These are phyloP conservation scores for Penicillium desertorum DNA, from an alignment of 495 filamentous ascomycete species.

Conservation along the genomic window DNA sequence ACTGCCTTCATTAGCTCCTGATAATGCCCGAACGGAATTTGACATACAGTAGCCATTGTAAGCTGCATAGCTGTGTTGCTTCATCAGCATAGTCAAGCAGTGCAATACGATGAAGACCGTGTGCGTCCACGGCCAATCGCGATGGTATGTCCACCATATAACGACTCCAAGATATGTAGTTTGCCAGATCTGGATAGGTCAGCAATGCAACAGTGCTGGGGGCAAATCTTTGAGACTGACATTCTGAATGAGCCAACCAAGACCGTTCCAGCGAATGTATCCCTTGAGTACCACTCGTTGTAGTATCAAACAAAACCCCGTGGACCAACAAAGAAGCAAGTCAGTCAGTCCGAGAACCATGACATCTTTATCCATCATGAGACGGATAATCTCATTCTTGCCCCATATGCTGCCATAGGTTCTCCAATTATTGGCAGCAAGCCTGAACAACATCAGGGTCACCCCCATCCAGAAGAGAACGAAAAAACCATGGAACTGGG, in stretches of 20 bases:
- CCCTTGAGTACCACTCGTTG: slow-evolving; percentile 56
- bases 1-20: slow-evolving; percentile 35
- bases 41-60: slow-evolving; percentile 64
- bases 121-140: slow-evolving; percentile 77
- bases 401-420: slow-evolving; percentile 61
- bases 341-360: slow-evolving; percentile 64
- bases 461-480: slow-evolving; percentile 73
- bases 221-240: slow-evolving; percentile 25
- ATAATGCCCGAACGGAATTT: background rate
- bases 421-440: slow-evolving; percentile 64
- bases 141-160: slow-evolving; percentile 59
- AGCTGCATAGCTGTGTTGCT: slow-evolving; percentile 73
- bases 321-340: slow-evolving; percentile 60
- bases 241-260: slow-evolving; percentile 69
- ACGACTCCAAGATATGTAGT: slow-evolving; percentile 55
- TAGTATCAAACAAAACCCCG: slow-evolving; percentile 57
- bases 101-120: slow-evolving; percentile 72
- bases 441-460: slow-evolving; percentile 58
- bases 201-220: background rate
- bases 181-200: slow-evolving; percentile 56
- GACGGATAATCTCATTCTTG: slow-evolving; percentile 62
- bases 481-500: slow-evolving; percentile 73
- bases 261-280: slow-evolving; percentile 59
- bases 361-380: slow-evolving; percentile 69
- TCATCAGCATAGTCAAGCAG: slow-evolving; percentile 71